Percentiles rank a stretch among this genome's conserved stretches.
Evolutionary conservation across 1,284 basidiomycete species (phyloP).

Genomic region (Ganoderma lingzhi): DNA sequence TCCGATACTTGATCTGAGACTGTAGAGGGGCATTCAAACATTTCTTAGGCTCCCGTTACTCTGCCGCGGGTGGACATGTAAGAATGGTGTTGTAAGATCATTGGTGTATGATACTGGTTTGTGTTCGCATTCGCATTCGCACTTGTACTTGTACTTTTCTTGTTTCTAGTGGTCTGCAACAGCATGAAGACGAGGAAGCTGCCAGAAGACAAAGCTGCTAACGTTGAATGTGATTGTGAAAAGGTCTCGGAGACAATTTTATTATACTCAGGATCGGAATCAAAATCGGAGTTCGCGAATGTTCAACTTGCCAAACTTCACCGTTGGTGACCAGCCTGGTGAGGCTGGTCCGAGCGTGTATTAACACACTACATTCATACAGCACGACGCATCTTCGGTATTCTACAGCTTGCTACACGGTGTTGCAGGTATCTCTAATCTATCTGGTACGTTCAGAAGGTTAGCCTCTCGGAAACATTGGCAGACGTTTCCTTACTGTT

Average conservation of each 20-base stretch:
- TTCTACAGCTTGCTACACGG: conserved; percentile 6
- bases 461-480: neutral
- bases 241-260: too few species aligned
- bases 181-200: too few species aligned
- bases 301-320: too few species aligned
- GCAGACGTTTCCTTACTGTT: conserved; percentile 19
- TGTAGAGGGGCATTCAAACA: too few species aligned
- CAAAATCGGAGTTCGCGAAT: too few species aligned
- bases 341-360: too few species aligned
- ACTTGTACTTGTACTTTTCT: neutral
- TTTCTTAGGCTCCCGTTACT: neutral
- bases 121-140: neutral
- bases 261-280: too few species aligned
- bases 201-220: too few species aligned
- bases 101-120: neutral
- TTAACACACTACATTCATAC: neutral
- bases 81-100: neutral
- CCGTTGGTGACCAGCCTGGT: too few species aligned
- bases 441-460: neutral
- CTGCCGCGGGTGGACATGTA: neutral
- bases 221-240: too few species aligned
- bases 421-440: neutral
- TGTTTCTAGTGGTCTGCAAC: too few species aligned
- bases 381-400: neutral
- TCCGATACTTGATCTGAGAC: conserved; percentile 50